These are phyloP conservation scores for Combretum micranthum DNA, from an alignment of 345 rosid genomes.

Conservation along the genomic window DNA sequence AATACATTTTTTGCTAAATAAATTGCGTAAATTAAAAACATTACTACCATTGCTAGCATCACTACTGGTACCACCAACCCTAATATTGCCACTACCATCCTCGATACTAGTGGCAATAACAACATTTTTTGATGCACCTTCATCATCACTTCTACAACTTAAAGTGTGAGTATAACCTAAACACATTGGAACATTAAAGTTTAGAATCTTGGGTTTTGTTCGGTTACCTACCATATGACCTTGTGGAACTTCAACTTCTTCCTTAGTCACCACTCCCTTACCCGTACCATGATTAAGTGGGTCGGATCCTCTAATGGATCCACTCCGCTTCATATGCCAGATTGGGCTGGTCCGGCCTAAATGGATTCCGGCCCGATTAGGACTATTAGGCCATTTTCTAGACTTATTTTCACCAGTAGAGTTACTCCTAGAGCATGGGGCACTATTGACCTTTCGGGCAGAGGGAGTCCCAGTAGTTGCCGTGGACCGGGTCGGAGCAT, in stretches of 20 bases:
- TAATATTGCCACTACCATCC: too few species aligned
- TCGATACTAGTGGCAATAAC: too few species aligned
- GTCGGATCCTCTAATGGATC: constrained; percentile 18
- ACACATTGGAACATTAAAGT: constrained; percentile 44
- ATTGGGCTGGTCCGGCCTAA: constrained; percentile 56
- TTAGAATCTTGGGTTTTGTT: constrained; percentile 23
- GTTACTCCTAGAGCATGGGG: constrained; percentile 65
- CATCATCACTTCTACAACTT: too few species aligned
- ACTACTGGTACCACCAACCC: constrained; percentile 46
- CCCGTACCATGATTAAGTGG: constrained; percentile 14
- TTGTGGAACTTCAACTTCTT: background rate
- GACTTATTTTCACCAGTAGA: constrained; percentile 44
- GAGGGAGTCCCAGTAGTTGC: constrained; percentile 24
- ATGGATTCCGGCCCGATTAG: constrained; percentile 49
- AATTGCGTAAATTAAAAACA: constrained; percentile 1
- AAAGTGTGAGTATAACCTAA: constrained; percentile 26
- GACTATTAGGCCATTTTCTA: constrained; percentile 50
- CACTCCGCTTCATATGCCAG: constrained; percentile 47
- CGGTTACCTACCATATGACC: background rate
- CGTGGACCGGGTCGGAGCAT: constrained; percentile 37
- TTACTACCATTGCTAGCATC: constrained; percentile 18
- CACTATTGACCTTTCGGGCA: constrained; percentile 51
- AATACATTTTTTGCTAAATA: background rate
- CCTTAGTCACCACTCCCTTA: constrained; percentile 17
- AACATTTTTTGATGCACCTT: too few species aligned